Percentiles rank a stretch among this genome's conserved stretches.
Evolutionary conservation across 1,284 basidiomycete genomes (phyloP).

Genomic region (Agaricales sp.): DNA sequence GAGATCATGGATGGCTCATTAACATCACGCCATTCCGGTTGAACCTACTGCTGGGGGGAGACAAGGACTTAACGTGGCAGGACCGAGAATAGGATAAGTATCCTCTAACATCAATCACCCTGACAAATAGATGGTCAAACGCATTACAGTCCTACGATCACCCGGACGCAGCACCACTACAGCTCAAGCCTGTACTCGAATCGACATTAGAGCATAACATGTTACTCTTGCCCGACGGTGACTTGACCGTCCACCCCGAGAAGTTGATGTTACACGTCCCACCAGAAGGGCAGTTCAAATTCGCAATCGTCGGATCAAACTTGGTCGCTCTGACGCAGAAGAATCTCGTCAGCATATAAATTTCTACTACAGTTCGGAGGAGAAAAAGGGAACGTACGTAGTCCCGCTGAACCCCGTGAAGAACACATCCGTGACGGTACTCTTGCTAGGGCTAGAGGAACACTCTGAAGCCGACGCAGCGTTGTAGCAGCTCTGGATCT

Average conservation of each 20-base stretch:
- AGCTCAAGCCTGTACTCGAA: slow-evolving; percentile 15
- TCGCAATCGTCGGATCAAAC: slow-evolving; percentile 16
- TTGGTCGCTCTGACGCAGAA: slow-evolving; percentile 16
- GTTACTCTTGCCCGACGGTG: slow-evolving; percentile 16
- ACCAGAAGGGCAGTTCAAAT: slow-evolving; percentile 17
- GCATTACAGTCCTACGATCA: too few relatives aligned
- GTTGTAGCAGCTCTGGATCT: slow-evolving; percentile 21
- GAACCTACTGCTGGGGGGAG: too few relatives aligned
- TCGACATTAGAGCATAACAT: slow-evolving; percentile 19
- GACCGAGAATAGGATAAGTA: too few relatives aligned
- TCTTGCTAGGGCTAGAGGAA: slow-evolving; percentile 16
- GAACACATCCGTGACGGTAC: slow-evolving; percentile 16
- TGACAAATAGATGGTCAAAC: too few relatives aligned
- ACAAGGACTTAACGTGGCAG: too few relatives aligned
- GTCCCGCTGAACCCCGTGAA: slow-evolving; percentile 18
- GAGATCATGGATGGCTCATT: too few relatives aligned
- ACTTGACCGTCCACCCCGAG: slow-evolving; percentile 15
- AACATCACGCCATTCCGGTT: too few relatives aligned
- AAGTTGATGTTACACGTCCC: slow-evolving; percentile 19
- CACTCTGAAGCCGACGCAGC: slow-evolving; percentile 8
- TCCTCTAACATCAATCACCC: too few relatives aligned
- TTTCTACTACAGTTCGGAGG: neutral
- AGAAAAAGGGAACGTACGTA: slow-evolving; percentile 14
- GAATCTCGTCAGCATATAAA: too few relatives aligned
- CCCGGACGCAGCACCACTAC: slow-evolving; percentile 17